These are phyloP conservation scores for Metschnikowia noctiluminum DNA, from an alignment of 805 yeast species.

Conservation along the genomic window DNA sequence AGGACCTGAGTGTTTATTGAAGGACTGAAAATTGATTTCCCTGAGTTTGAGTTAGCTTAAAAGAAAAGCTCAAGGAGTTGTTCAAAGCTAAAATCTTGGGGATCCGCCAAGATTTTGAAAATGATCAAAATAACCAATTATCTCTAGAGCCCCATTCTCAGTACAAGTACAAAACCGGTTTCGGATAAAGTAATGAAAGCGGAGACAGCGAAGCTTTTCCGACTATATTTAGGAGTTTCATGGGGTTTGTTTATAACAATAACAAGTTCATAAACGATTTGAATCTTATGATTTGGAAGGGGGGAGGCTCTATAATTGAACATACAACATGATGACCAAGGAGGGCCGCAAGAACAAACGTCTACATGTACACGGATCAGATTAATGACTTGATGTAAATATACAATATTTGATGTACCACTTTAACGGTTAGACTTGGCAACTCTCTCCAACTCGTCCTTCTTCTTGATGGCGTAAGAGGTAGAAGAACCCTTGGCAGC, in stretches of 20 bases:
- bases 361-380: background rate
- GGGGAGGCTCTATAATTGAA: background rate
- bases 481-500: slow-evolving; percentile 99
- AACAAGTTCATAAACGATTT: too few species aligned
- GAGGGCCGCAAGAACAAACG: background rate
- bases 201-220: too few species aligned
- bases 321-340: background rate
- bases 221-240: too few species aligned
- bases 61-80: too few species aligned
- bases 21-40: too few species aligned
- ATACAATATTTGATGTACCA: slow-evolving; percentile 21
- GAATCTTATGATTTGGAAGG: too few species aligned
- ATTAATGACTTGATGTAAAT: slow-evolving; percentile 23
- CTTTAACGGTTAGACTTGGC: slow-evolving; percentile 99
- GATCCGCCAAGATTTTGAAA: background rate
- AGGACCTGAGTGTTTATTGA: too few species aligned
- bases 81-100: background rate
- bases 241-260: too few species aligned
- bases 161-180: background rate
- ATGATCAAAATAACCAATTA: background rate
- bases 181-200: too few species aligned
- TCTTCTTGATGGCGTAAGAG: slow-evolving; percentile 99
- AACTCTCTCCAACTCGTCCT: slow-evolving; percentile 99
- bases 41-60: too few species aligned
- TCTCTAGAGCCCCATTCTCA: background rate